Evolutionary conservation across 495 filamentous ascomycete genomes (phyloP).

Genomic region (Hypoxylon fuscum): DNA sequence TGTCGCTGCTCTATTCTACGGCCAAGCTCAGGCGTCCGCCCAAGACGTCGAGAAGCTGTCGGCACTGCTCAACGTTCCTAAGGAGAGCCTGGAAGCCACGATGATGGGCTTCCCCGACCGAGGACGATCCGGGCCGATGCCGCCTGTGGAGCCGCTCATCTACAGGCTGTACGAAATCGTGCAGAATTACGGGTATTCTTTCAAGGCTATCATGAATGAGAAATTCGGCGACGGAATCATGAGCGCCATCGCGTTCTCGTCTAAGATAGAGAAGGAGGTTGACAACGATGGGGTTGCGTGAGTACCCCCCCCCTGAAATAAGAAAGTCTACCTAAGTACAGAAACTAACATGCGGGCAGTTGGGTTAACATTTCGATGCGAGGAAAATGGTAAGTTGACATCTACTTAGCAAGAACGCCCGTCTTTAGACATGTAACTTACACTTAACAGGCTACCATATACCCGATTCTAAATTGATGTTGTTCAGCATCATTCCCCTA

Average conservation of each 20-base stretch:
- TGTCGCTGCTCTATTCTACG: conserved; percentile 93
- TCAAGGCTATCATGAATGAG: conserved; percentile 96
- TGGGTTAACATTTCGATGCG: conserved; percentile 93
- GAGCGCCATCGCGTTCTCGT: conserved; percentile 94
- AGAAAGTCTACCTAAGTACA: background rate
- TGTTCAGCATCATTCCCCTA: background rate
- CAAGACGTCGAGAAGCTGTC: conserved; percentile 82
- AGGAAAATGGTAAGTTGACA: conserved; percentile 84
- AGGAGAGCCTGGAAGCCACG: conserved; percentile 65
- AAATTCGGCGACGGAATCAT: conserved; percentile 99
- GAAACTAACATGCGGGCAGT: conserved; percentile 51
- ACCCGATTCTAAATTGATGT: conserved; percentile 61
- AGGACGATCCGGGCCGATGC: conserved; percentile 88
- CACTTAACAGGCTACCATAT: conserved; percentile 65
- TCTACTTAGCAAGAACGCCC: background rate
- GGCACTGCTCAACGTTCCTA: conserved; percentile 68
- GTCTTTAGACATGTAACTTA: conserved; percentile 24
- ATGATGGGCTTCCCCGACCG: conserved; percentile 82
- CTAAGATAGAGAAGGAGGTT: conserved; percentile 94
- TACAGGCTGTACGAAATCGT: conserved; percentile 96
- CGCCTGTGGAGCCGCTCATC: conserved; percentile 90
- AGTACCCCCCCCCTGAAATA: conserved; percentile 6
- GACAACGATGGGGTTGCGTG: conserved; percentile 73
- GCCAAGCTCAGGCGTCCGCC: conserved; percentile 80
- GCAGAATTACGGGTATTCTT: conserved; percentile 97